A percentile compares a stretch with the other conserved stretches of the same genome.
Conservation (phyloP, 345 rosid species). For the Dimocarpus longan region DNA sequence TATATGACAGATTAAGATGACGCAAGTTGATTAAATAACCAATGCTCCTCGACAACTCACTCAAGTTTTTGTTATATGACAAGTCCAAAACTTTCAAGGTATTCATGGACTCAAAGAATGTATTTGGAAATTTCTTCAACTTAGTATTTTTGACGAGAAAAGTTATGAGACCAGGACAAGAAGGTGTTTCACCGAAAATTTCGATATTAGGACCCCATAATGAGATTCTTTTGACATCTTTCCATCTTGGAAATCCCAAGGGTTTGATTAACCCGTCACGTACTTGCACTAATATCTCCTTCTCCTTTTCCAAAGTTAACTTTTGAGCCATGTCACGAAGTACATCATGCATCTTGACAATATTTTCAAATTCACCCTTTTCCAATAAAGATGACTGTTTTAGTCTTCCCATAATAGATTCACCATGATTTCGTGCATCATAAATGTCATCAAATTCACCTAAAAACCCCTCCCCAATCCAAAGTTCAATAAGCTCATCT, state of each 20-base stretch:
- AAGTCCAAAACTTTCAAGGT: constrained; percentile 7
- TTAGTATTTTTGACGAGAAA: background rate
- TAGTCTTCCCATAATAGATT: background rate
- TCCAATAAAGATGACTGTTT: constrained; percentile 28
- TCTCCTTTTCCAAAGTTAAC: constrained; percentile 1
- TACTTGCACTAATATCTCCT: background rate
- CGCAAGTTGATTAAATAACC: background rate
- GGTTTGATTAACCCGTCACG: background rate
- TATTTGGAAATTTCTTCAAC: background rate
- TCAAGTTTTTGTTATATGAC: background rate
- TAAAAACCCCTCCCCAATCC: constrained; percentile 31
- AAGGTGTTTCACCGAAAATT: background rate
- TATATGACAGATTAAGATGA: constrained; percentile 23
- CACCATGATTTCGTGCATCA: background rate
- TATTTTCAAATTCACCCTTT: background rate
- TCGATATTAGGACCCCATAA: background rate
- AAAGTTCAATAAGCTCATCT: constrained; percentile 5
- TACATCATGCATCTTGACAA: constrained; percentile 31
- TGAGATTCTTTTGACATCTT: constrained; percentile 8
- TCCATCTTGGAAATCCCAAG: background rate
- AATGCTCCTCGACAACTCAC: background rate
- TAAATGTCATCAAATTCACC: background rate
- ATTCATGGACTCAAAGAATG: background rate
- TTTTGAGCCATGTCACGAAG: constrained; percentile 31
- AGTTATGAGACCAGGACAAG: constrained; percentile 14